Base-by-base conservation (phyloP, 176 grass and related monocot genomes). In the Leersia perrieri region DNA sequence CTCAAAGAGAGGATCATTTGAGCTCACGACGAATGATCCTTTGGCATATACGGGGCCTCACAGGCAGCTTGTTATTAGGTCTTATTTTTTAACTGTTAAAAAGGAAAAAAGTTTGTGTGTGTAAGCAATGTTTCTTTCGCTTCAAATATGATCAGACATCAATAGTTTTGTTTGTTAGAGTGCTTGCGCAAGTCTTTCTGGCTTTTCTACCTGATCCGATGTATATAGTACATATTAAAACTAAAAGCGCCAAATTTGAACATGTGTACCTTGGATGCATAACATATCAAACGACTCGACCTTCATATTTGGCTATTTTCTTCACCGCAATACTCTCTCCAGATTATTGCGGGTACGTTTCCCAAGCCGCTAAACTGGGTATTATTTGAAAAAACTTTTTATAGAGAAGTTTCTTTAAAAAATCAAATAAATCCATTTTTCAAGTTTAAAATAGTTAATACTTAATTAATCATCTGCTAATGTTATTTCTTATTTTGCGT, bases 1-100 rank as follows among this genome's bases (percentile, higher is more conserved):
- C 72, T 94, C 29, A 94, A 84, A 67, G 67, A 75, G 33, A 88
- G 65, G 76, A 84, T 91, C 62, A 15, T 91, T 65, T 90, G 73
- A 78, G 35, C 36, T 63, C 20, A 65, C 12, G n/a, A 33, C 9
- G 27, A 84, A 36, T 72, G 41, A 89, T 83, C 33, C 47, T 77
- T 76, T 66, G 42, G 65, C 35, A 33, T 71, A 76, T 65, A 72
- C 60, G 72, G 71, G 77, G 57, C 83, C 38, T 67, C 44, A 72
- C 66, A 73, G 60, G 78, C 72, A 86, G 5, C 73, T 86, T 70
- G 23, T 81, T 60, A 61, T 82, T 86, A 89, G 88, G 35, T 41
- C 63, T n/a, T 81, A 58, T 60, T 77, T 81, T 75, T 68, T 32
- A 85, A 55, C 79, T 66, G 47, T 81, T 66, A 76, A 45, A 81